phyloP scores from a whole-genome alignment of 345 rosid genomes.

The Angophora floribunda region DNA sequence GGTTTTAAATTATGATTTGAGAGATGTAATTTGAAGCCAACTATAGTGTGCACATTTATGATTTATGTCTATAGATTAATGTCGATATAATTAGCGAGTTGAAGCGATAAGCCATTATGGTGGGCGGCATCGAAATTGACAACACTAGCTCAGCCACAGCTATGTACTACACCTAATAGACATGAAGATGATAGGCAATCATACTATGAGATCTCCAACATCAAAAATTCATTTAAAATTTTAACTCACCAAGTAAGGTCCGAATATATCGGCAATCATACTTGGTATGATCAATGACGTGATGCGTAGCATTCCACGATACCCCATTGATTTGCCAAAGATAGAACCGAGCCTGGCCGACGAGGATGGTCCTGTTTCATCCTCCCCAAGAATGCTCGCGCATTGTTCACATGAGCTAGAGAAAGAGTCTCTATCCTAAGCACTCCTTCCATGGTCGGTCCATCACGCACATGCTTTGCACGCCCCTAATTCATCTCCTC shows the following conservation, averaged over 20 bases:
- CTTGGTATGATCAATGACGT: accelerated
- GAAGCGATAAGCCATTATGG: background rate
- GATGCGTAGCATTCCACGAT: background rate
- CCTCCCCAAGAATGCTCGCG: background rate
- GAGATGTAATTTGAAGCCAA: background rate
- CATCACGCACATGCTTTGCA: background rate
- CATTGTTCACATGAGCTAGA: background rate
- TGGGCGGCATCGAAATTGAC: accelerated
- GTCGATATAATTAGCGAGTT: background rate
- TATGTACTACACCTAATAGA: background rate
- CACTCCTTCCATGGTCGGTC: background rate
- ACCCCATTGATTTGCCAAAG: background rate
- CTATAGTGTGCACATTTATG: background rate
- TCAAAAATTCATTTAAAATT: background rate
- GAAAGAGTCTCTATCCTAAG: background rate
- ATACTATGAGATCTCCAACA: accelerated
- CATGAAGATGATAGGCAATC: accelerated
- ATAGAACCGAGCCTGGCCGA: background rate
- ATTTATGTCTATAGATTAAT: background rate
- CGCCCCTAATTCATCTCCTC: background rate
- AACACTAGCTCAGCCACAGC: background rate
- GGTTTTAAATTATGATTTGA: background rate
- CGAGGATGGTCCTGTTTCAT: background rate
- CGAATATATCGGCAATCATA: background rate
- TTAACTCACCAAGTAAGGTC: background rate